Evolutionary conservation across 1,139 yeast species (phyloP).

Genomic region (Geotrichum siamense): DNA sequence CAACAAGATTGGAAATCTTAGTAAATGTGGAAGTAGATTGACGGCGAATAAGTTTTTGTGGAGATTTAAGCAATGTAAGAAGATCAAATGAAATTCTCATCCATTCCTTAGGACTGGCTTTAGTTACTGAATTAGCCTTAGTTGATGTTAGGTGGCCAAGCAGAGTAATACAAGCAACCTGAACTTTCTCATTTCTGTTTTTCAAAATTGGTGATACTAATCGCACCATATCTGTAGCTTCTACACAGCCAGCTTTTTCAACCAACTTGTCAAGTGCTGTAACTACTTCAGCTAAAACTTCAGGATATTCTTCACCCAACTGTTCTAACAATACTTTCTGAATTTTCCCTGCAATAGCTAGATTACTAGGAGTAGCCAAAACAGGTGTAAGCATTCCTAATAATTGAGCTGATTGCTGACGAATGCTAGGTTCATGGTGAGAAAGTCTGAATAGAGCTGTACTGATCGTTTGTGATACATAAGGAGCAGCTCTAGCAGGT

Average conservation of each 20-base stretch:
- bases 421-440: constrained; percentile 61
- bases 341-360: constrained; percentile 63
- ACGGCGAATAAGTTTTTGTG: constrained; percentile 67
- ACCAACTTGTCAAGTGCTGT: constrained; percentile 57
- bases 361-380: constrained; percentile 32
- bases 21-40: constrained; percentile 94
- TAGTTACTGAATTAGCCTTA: constrained; percentile 66
- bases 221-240: constrained; percentile 57
- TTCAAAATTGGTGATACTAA: constrained; percentile 77
- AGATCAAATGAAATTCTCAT: constrained; percentile 92
- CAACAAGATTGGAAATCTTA: constrained; percentile 81
- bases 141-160: constrained; percentile 78
- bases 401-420: constrained; percentile 84
- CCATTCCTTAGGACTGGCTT: constrained; percentile 81
- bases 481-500: constrained; percentile 56
- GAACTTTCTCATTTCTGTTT: constrained; percentile 88
- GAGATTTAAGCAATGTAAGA: constrained; percentile 80
- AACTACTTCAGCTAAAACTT: constrained; percentile 79
- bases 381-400: constrained; percentile 31
- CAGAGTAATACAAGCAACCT: constrained; percentile 70
- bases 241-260: constrained; percentile 36
- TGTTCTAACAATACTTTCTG: constrained; percentile 81
- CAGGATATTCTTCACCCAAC: constrained; percentile 92
- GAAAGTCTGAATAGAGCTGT: constrained; percentile 68
- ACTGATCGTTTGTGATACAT: constrained; percentile 65